phyloP scores from a whole-genome alignment of 1,139 yeast species.

The Maudiozyma humilis region DNA sequence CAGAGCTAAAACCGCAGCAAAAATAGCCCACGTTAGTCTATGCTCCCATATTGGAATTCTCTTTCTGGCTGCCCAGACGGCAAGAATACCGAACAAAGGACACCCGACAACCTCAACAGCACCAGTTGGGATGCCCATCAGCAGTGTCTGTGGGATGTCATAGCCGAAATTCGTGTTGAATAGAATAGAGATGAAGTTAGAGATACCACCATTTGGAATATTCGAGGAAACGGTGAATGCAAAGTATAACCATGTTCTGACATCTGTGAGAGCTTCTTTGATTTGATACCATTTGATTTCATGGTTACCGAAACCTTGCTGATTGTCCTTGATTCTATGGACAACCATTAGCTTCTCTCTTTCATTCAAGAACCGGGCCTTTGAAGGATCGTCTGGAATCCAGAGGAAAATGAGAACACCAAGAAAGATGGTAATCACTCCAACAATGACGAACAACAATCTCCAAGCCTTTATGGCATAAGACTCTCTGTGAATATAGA shows the following conservation, averaged over 20 bases:
- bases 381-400: slow-evolving; percentile 45
- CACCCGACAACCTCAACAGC: slow-evolving; percentile 38
- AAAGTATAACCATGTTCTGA: slow-evolving; percentile 45
- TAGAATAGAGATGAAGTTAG: slow-evolving; percentile 31
- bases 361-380: slow-evolving; percentile 41
- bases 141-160: slow-evolving; percentile 35
- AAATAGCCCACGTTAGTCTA: slow-evolving; percentile 39
- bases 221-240: slow-evolving; percentile 33
- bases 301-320: slow-evolving; percentile 49
- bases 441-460: slow-evolving; percentile 40
- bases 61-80: slow-evolving; percentile 34
- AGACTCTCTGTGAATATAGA: slow-evolving; percentile 29
- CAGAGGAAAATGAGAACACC: slow-evolving; percentile 39
- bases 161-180: slow-evolving; percentile 34
- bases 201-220: slow-evolving; percentile 30
- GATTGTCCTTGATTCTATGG: slow-evolving; percentile 42
- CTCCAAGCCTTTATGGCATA: slow-evolving; percentile 42
- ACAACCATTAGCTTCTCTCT: slow-evolving; percentile 47
- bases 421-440: slow-evolving; percentile 39
- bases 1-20: slow-evolving; percentile 34
- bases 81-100: slow-evolving; percentile 31
- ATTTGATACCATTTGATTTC: slow-evolving; percentile 48
- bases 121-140: slow-evolving; percentile 37
- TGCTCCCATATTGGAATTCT: slow-evolving; percentile 29
- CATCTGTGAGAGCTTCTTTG: slow-evolving; percentile 37